Evolutionary conservation across 2,329 filamentous ascomycete species (phyloP).

Genomic region (Penicillium aurantiogriseum): DNA sequence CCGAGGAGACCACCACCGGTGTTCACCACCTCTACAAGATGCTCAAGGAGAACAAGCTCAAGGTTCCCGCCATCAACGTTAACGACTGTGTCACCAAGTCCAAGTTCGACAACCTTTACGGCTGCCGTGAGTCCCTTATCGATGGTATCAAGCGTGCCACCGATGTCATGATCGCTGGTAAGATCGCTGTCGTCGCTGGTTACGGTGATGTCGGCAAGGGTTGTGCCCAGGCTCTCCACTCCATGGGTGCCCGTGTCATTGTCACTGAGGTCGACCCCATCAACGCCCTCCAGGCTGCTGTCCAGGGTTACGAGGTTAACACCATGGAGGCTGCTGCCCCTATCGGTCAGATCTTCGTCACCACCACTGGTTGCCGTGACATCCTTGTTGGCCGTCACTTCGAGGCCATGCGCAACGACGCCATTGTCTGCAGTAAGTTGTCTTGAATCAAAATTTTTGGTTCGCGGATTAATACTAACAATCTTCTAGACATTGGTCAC

Average conservation of each 20-base stretch:
- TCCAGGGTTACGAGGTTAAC: slow-evolving; percentile 93
- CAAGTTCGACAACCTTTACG: slow-evolving; percentile 99
- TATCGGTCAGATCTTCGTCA: slow-evolving; percentile 95
- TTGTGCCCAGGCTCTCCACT: slow-evolving; percentile 90
- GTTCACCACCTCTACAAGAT: slow-evolving; percentile 99
- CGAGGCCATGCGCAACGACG: slow-evolving; percentile 91
- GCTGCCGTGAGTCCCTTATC: slow-evolving; percentile 96
- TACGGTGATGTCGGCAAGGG: slow-evolving; percentile 99
- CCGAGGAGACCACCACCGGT: slow-evolving; percentile 99
- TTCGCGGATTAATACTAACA: background rate
- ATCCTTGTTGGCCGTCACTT: slow-evolving; percentile 92
- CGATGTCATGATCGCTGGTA: slow-evolving; percentile 99
- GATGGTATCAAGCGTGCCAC: slow-evolving; percentile 99
- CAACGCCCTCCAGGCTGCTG: slow-evolving; percentile 98
- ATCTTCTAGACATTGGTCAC: slow-evolving; percentile 75
- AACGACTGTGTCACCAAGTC: slow-evolving; percentile 99
- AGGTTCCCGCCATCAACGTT: slow-evolving; percentile 97
- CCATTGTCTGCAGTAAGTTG: slow-evolving; percentile 79
- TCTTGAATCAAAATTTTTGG: too few relatives aligned
- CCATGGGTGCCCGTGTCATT: slow-evolving; percentile 95
- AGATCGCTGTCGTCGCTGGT: slow-evolving; percentile 95
- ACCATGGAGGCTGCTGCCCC: slow-evolving; percentile 96
- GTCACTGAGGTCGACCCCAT: slow-evolving; percentile 98
- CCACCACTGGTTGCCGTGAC: slow-evolving; percentile 98
- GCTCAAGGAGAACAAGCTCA: slow-evolving; percentile 85